phyloP scores from a whole-genome alignment of 331 rosid species.

The Quercus phellos region DNA sequence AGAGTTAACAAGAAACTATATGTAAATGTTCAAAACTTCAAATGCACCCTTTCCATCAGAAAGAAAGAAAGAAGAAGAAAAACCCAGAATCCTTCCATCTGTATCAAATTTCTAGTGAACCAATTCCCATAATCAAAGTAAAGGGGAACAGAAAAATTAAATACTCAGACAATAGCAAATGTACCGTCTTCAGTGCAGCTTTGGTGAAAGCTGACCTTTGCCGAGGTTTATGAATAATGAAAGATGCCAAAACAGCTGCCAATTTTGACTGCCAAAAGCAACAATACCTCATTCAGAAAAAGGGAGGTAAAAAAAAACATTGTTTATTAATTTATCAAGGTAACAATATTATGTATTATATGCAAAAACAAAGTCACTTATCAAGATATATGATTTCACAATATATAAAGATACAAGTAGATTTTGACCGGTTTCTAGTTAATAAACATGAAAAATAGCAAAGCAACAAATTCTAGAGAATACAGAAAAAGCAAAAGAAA shows the following conservation, averaged over 20 bases:
- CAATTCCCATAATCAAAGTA: neutral
- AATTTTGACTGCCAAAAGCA: constrained; percentile 59
- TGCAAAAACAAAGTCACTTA: neutral
- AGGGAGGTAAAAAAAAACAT: neutral
- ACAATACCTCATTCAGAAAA: neutral
- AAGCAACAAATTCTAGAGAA: neutral
- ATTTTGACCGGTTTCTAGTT: neutral
- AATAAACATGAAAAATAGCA: neutral
- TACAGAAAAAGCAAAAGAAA: neutral
- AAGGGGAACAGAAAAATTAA: neutral
- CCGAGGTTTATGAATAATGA: constrained; percentile 78
- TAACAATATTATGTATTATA: neutral
- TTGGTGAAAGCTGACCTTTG: constrained; percentile 64
- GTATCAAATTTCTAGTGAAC: neutral
- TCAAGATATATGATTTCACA: neutral
- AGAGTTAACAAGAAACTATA: neutral
- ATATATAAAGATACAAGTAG: neutral
- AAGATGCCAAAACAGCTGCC: constrained; percentile 81
- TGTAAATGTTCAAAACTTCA: neutral
- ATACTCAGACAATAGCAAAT: neutral
- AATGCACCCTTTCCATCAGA: neutral
- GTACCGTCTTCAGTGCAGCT: constrained; percentile 83
- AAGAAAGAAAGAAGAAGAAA: neutral
- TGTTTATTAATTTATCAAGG: neutral
- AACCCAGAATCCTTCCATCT: neutral